Evolutionary conservation across 805 yeast genomes (phyloP).

Genomic region (Diddensiella caesifluorescens): DNA sequence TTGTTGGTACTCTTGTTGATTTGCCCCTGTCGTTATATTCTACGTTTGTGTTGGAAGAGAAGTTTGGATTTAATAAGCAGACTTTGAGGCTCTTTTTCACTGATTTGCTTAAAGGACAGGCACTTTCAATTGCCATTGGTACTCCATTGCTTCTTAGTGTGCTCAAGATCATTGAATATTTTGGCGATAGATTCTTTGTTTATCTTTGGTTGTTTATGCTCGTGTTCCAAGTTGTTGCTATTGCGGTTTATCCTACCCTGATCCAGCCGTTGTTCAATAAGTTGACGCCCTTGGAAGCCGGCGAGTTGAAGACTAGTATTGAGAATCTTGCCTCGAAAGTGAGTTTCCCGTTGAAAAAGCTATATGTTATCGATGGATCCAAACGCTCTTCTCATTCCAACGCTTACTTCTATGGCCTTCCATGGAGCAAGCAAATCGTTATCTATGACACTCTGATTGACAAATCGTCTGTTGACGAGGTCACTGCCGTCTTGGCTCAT

Average conservation of each 20-base stretch:
- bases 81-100: constrained; percentile 66
- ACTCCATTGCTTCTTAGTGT: constrained; percentile 70
- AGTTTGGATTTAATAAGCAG: constrained; percentile 86
- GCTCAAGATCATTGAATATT: constrained; percentile 73
- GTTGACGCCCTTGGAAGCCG: constrained; percentile 82
- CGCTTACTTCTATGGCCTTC: constrained; percentile 93
- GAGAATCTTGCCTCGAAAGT: constrained; percentile 71
- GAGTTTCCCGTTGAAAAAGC: constrained; percentile 78
- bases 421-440: constrained; percentile 95
- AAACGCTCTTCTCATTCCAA: constrained; percentile 94
- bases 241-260: constrained; percentile 74
- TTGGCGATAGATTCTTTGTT: constrained; percentile 74
- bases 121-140: constrained; percentile 54
- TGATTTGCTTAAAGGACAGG: constrained; percentile 60
- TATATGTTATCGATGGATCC: constrained; percentile 94
- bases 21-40: constrained; percentile 71
- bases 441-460: constrained; percentile 86
- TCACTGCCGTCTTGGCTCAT: constrained; percentile 94
- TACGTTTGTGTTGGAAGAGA: constrained; percentile 86
- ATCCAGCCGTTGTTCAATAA: constrained; percentile 93
- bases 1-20: constrained; percentile 47
- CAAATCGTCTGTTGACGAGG: constrained; percentile 69
- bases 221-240: constrained; percentile 62
- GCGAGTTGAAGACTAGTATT: constrained; percentile 77
- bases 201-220: constrained; percentile 72